Percentiles rank a stretch among this genome's conserved stretches.
Evolutionary conservation across 805 yeast genomes (phyloP).

Genomic region (Metschnikowia picachoensis): DNA sequence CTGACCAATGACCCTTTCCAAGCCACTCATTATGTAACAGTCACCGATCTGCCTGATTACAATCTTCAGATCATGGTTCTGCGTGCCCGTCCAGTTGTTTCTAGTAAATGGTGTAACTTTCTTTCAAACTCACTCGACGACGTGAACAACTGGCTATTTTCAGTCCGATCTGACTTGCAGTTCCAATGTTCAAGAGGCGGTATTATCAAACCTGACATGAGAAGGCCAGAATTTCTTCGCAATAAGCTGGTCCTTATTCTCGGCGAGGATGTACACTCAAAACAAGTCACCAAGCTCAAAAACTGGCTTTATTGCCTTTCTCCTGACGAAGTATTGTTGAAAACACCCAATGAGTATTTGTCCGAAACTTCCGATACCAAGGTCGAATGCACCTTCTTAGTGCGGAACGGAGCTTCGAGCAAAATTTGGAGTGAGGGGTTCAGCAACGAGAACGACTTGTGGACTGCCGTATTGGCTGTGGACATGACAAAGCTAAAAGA

Average conservation of each 20-base stretch:
- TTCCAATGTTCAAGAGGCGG: constrained; percentile 14
- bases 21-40: constrained; percentile 25
- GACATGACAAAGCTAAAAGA: constrained; percentile 1
- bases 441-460: constrained; percentile 8
- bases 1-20: constrained; percentile 14
- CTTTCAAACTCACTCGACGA: constrained; percentile 11
- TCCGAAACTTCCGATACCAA: too few species aligned
- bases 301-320: constrained; percentile 19
- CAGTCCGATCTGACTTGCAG: constrained; percentile 12
- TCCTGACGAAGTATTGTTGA: neutral
- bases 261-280: constrained; percentile 2
- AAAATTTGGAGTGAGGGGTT: neutral
- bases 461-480: constrained; percentile 10
- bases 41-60: constrained; percentile 12
- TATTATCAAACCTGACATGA: constrained; percentile 12
- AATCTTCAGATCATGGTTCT: constrained; percentile 24
- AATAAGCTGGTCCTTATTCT: constrained; percentile 7
- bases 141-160: constrained; percentile 22
- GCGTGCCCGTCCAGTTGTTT: constrained; percentile 28
- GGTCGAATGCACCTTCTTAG: too few species aligned
- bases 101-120: constrained; percentile 22
- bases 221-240: constrained; percentile 16
- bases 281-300: constrained; percentile 5
- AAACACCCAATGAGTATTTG: neutral
- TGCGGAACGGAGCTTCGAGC: too few species aligned